Percentiles rank a stretch among this genome's conserved stretches.
Conservation (phyloP, 192 early-diverging fungal species). For the Umbelopsis vinacea region DNA sequence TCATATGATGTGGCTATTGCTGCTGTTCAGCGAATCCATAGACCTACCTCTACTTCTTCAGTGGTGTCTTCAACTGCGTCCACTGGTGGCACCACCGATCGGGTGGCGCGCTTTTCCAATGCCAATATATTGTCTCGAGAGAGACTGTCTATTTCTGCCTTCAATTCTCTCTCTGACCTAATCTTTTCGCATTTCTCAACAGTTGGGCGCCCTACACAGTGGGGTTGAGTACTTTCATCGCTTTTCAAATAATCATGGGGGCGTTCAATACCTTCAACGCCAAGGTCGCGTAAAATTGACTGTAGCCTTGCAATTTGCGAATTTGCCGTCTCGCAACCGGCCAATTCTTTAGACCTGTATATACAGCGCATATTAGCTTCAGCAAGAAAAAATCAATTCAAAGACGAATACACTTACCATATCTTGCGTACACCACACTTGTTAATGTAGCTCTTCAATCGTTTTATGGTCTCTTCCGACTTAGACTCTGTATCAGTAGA, state of each 20-base stretch:
- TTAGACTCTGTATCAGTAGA: background rate
- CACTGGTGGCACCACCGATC: conserved; percentile 28
- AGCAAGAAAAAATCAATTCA: background rate
- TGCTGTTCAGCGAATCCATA: no score
- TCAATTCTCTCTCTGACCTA: conserved; percentile 56
- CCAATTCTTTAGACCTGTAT: conserved; percentile 44
- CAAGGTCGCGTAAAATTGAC: conserved; percentile 45
- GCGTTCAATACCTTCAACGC: conserved; percentile 38
- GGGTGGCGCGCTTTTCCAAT: conserved; percentile 15
- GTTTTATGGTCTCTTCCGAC: conserved; percentile 33
- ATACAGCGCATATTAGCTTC: background rate
- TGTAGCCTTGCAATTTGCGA: conserved; percentile 54
- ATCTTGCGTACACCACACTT: conserved; percentile 36
- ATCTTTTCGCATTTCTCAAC: conserved; percentile 61
- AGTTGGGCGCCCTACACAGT: conserved; percentile 48
- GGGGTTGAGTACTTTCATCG: background rate
- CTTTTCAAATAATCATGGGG: background rate
- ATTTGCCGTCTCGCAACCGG: conserved; percentile 39
- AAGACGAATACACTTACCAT: conserved; percentile 3
- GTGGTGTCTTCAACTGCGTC: conserved; percentile 26
- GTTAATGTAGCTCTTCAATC: conserved; percentile 30
- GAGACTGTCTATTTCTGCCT: conserved; percentile 55
- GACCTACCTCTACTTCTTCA: conserved; percentile 23
- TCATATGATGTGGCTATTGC: no score
- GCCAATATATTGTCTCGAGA: conserved; percentile 40